These are phyloP conservation scores for Kwoniella mangroviensis DNA, from an alignment of 768 basidiomycete genomes.

Conservation along the genomic window DNA sequence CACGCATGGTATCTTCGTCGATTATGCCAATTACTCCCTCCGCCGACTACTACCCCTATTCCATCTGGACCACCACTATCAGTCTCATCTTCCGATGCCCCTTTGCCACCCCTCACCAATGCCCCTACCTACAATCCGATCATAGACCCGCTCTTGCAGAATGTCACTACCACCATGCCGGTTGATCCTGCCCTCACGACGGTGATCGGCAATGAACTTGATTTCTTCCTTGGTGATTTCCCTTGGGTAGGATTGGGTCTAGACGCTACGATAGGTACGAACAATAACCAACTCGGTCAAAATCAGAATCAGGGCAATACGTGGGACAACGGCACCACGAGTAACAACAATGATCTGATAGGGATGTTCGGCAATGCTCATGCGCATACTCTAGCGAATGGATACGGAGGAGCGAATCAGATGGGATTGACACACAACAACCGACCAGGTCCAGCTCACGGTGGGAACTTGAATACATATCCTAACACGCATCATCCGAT, in stretches of 20 bases:
- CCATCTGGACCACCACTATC: neutral
- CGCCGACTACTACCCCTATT: neutral
- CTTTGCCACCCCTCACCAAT: neutral
- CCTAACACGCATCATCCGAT: neutral
- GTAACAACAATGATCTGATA: neutral
- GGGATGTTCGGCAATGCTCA: constrained; percentile 2
- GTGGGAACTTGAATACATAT: neutral
- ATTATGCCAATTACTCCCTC: constrained; percentile 20
- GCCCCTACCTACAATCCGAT: neutral
- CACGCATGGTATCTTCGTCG: constrained; percentile 39
- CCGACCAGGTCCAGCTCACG: neutral
- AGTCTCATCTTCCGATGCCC: constrained; percentile 6
- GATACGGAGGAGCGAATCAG: neutral
- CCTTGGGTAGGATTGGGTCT: constrained; percentile 27
- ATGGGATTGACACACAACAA: neutral
- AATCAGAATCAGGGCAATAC: neutral
- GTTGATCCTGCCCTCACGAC: constrained; percentile 19
- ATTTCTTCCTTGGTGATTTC: constrained; percentile 32
- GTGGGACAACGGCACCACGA: neutral
- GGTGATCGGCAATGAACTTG: constrained; percentile 22
- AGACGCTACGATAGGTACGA: neutral
- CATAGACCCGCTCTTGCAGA: constrained; percentile 7
- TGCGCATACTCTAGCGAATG: neutral
- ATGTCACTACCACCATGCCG: constrained; percentile 15
- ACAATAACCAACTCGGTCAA: neutral